These are phyloP conservation scores for Podila epicladia DNA, from an alignment of 192 early-diverging fungal genomes.

Conservation along the genomic window DNA sequence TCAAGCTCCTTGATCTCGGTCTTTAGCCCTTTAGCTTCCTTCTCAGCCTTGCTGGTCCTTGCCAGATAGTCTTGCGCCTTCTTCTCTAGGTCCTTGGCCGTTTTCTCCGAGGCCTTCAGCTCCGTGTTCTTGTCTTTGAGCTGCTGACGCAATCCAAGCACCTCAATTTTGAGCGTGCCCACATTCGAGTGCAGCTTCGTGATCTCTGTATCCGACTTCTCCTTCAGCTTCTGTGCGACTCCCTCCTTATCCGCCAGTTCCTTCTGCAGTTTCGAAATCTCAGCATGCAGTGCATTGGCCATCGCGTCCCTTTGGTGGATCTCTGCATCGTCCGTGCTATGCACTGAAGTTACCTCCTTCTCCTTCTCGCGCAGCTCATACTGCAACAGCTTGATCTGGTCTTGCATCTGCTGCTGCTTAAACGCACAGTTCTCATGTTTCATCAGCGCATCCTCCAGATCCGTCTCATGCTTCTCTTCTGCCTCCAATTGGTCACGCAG, in stretches of 20 bases:
- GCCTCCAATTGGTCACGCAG: conserved; percentile 10
- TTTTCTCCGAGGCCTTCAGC: conserved; percentile 8
- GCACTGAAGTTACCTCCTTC: not conserved
- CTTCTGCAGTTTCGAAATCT: not conserved
- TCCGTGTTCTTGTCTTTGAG: conserved; percentile 12
- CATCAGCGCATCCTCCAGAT: conserved; percentile 26
- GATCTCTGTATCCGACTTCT: conserved; percentile 1
- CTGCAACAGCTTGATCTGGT: conserved; percentile 1
- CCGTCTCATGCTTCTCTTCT: conserved; percentile 20
- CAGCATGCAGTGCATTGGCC: not conserved
- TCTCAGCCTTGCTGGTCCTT: not conserved
- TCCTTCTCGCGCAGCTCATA: conserved; percentile 10
- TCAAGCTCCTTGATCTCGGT: conserved; percentile 4
- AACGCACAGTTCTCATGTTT: conserved; percentile 5
- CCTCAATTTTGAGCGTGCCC: conserved; percentile 6
- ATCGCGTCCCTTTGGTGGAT: not conserved
- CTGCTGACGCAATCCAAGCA: conserved; percentile 1
- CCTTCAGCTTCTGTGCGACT: not conserved
- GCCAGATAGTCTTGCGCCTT: conserved; percentile 1
- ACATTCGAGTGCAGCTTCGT: conserved; percentile 1
- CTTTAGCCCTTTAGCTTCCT: not conserved
- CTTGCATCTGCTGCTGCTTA: conserved; percentile 8
- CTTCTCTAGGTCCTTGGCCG: not conserved
- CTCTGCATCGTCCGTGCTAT: not conserved
- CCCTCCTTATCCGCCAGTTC: conserved; percentile 3